These are phyloP conservation scores for Podila epicladia DNA, from an alignment of 192 early-diverging fungal genomes.

Conservation along the genomic window DNA sequence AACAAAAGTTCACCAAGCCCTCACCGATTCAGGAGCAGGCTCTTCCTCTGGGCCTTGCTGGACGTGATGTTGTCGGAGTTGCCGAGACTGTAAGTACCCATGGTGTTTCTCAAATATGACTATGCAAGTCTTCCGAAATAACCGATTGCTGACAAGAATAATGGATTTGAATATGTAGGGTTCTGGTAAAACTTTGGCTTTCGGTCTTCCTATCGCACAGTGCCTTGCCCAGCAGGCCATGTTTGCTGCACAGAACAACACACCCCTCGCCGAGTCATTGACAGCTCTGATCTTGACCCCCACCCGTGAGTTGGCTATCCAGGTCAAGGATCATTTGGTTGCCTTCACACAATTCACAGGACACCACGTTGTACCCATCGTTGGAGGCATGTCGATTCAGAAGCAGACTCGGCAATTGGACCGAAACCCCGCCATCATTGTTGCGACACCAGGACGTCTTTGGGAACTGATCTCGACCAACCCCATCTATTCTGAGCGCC, in stretches of 20 bases:
- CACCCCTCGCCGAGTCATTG: constrained; percentile 38
- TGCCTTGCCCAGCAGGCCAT: constrained; percentile 59
- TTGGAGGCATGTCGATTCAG: constrained; percentile 94
- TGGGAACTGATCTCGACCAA: constrained; percentile 67
- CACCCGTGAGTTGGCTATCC: constrained; percentile 95
- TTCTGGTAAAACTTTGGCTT: constrained; percentile 95
- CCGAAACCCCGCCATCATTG: constrained; percentile 73
- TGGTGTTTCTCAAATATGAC: neutral
- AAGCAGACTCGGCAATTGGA: constrained; percentile 87
- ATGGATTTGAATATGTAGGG: constrained; percentile 55
- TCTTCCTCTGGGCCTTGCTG: constrained; percentile 74
- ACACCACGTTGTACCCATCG: constrained; percentile 77
- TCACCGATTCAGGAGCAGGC: constrained; percentile 90
- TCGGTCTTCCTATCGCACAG: constrained; percentile 93
- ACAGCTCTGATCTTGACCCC: constrained; percentile 87
- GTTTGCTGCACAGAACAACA: constrained; percentile 15
- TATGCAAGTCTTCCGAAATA: neutral
- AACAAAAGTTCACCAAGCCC: constrained; percentile 77
- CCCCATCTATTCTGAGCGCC: constrained; percentile 59
- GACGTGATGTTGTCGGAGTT: constrained; percentile 89
- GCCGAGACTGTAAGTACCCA: constrained; percentile 80
- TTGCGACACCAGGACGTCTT: constrained; percentile 85
- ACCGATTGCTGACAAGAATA: neutral
- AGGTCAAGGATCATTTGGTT: constrained; percentile 88
- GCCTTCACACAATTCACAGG: constrained; percentile 49